Conservation (phyloP, 352 stramenopile species). For the Phytophthora uliginosa region DNA sequence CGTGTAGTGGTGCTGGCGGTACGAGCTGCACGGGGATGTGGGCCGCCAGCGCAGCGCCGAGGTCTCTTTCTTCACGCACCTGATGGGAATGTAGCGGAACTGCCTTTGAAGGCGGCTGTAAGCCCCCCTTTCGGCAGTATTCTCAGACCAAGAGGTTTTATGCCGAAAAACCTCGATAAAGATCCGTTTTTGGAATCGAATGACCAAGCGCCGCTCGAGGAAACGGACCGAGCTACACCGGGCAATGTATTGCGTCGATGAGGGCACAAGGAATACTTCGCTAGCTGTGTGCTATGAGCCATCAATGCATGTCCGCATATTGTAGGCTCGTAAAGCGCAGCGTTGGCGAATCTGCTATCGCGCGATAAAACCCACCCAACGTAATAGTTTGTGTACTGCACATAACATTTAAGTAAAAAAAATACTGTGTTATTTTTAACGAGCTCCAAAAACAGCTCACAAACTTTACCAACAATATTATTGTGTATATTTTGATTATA, state of each 20-base stretch:
- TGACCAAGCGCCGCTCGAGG: conserved; percentile 12
- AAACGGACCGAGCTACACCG: background rate
- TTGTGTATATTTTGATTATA: too few relatives aligned
- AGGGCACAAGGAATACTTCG: background rate
- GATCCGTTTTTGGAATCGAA: conserved; percentile 35
- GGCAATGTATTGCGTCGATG: background rate
- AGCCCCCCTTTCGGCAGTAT: conserved; percentile 20
- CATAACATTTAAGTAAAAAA: too few relatives aligned
- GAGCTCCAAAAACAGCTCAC: too few relatives aligned
- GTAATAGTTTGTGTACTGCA: too few relatives aligned
- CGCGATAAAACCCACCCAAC: too few relatives aligned
- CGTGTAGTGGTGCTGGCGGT: background rate
- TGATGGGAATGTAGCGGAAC: conserved; percentile 32
- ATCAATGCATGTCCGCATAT: background rate
- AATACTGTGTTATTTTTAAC: too few relatives aligned
- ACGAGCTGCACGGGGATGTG: background rate
- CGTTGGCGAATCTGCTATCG: too few relatives aligned
- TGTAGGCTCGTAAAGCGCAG: too few relatives aligned
- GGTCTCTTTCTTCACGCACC: conserved; percentile 20
- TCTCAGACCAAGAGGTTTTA: conserved; percentile 34
- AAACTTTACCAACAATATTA: too few relatives aligned
- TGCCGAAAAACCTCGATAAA: conserved; percentile 35
- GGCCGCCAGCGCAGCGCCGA: background rate
- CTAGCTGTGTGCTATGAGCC: background rate
- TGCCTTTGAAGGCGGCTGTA: conserved; percentile 27